A percentile compares a stretch with the other conserved stretches of the same genome.
Evolutionary conservation across 164 flowering plant genomes (phyloP).

Genomic region (Vitis labrusca): DNA sequence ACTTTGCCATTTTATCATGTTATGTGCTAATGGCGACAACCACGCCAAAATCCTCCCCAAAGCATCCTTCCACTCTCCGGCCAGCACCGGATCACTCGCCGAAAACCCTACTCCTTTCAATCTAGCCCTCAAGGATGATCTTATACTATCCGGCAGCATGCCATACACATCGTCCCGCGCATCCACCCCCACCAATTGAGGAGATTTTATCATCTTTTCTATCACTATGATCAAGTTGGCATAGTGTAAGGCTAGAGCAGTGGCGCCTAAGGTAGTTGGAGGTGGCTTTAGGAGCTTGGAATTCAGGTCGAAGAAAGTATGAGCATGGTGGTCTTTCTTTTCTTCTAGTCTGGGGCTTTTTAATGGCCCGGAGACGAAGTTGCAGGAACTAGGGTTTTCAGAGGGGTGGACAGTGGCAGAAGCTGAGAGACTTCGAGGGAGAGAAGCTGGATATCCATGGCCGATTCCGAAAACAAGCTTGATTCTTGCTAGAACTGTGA

Average conservation of each 20-base stretch:
- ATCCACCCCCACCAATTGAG: conserved; percentile 78
- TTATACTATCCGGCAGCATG: conserved; percentile 72
- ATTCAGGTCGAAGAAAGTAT: conserved; percentile 46
- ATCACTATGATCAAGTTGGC: conserved; percentile 78
- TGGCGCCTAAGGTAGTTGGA: conserved; percentile 59
- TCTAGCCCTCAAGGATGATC: conserved; percentile 60
- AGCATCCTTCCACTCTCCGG: conserved; percentile 84
- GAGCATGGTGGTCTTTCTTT: conserved; percentile 2
- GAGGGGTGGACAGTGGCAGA: conserved; percentile 74
- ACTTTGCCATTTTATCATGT: conserved; percentile 93
- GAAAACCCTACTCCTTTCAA: conserved; percentile 72
- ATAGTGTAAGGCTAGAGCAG: conserved; percentile 75
- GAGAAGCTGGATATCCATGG: conserved; percentile 21
- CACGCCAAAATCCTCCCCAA: conserved; percentile 72
- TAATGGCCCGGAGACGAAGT: conserved; percentile 45
- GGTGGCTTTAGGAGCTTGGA: conserved; percentile 64
- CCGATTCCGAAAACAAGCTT: conserved; percentile 68
- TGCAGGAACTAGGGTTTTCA: conserved; percentile 22
- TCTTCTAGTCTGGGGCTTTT: conserved; percentile 19
- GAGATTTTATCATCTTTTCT: conserved; percentile 84
- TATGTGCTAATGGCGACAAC: conserved; percentile 85
- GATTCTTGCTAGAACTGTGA: conserved; percentile 64
- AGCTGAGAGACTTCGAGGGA: conserved; percentile 64
- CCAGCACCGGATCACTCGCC: conserved; percentile 71
- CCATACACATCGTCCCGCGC: conserved; percentile 86